Percentiles rank a stretch among this genome's conserved stretches.
Conservation (phyloP, 2,329 filamentous ascomycete genomes). For the Pyricularia grisea region DNA sequence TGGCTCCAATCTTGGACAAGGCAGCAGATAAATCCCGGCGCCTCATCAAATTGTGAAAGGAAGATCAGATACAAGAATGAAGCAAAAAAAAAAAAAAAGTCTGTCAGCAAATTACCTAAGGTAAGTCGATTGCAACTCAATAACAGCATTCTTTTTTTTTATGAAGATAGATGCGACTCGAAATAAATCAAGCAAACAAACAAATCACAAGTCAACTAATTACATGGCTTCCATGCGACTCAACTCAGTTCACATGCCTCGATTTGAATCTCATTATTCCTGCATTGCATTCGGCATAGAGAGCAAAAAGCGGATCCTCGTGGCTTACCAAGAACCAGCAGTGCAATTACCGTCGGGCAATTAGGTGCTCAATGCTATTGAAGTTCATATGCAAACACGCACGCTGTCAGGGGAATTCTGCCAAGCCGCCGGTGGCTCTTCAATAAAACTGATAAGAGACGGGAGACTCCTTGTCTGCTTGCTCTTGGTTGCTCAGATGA, state of each 20-base stretch:
- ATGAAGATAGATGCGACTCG: not conserved
- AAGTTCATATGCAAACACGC: not conserved
- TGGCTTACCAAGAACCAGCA: not conserved
- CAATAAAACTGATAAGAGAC: not conserved
- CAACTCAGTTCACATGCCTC: not conserved
- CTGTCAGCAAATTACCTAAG: not conserved
- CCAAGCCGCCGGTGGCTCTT: not conserved
- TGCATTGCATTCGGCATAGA: not conserved
- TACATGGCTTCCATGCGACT: not conserved
- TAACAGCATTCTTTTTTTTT: not conserved
- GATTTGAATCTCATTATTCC: not conserved
- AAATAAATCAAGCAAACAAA: not conserved
- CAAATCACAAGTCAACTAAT: not conserved
- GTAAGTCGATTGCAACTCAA: not conserved
- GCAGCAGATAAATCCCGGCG: not conserved
- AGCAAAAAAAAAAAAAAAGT: not conserved
- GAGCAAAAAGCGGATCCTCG: not conserved
- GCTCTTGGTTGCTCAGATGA: not conserved
- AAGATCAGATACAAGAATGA: not conserved
- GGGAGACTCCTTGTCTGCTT: not conserved
- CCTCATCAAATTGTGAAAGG: not conserved
- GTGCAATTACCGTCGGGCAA: not conserved
- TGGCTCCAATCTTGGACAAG: not conserved
- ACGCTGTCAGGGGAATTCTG: not conserved
- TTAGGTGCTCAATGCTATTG: not conserved